Conservation (phyloP, 345 rosid genomes). For the Gossypium stocksii region DNA sequence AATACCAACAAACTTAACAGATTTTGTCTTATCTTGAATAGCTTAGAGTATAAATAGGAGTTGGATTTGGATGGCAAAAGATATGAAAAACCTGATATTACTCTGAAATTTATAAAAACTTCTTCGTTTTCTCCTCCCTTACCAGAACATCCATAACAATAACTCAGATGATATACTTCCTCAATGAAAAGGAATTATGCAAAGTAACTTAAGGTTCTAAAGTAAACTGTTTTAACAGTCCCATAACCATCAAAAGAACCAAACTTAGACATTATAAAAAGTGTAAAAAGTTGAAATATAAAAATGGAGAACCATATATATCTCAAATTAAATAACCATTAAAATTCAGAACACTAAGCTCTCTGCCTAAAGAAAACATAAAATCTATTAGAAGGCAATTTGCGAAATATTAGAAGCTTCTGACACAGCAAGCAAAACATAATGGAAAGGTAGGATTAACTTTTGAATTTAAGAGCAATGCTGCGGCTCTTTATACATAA, state of each 20-base stretch:
- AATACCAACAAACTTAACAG: too few species aligned
- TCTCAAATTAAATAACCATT: neutral
- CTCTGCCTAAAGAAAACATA: neutral
- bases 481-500: too few species aligned
- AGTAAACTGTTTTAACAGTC: too few species aligned
- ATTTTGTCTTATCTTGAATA: too few species aligned
- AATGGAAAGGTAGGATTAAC: neutral
- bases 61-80: too few species aligned
- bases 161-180: neutral
- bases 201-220: conserved; percentile 3
- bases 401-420: neutral
- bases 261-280: neutral
- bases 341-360: neutral
- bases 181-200: neutral
- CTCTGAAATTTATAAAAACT: too few species aligned
- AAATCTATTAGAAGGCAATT: neutral
- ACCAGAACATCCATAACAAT: too few species aligned
- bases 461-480: too few species aligned
- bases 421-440: neutral
- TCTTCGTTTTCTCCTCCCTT: too few species aligned
- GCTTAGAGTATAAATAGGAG: too few species aligned
- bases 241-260: neutral
- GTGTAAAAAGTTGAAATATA: neutral
- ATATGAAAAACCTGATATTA: too few species aligned
- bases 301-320: neutral